These are phyloP conservation scores for Rhizopogon salebrosus DNA, from an alignment of 768 basidiomycete genomes.

Conservation along the genomic window DNA sequence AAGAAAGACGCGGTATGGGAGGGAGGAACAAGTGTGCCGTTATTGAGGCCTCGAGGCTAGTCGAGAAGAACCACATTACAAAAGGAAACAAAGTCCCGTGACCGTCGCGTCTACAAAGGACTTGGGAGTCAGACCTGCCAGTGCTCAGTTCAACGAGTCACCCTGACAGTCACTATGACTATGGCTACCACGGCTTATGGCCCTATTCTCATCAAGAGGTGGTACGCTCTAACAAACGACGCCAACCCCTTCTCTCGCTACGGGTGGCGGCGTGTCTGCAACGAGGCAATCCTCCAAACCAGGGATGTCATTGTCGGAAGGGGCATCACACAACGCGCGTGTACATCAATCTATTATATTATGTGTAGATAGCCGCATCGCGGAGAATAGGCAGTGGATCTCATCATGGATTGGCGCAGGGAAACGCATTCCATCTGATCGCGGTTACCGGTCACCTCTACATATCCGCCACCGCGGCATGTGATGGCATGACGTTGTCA, in stretches of 20 bases:
- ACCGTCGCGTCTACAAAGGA: conserved; percentile 29
- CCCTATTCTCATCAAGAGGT: background rate
- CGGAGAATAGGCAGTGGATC: background rate
- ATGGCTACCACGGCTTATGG: too few relatives aligned
- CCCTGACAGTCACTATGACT: too few relatives aligned
- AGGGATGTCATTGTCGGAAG: too few relatives aligned
- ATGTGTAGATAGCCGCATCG: background rate
- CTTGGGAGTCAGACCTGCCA: too few relatives aligned
- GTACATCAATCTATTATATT: too few relatives aligned
- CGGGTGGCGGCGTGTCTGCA: background rate
- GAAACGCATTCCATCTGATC: too few relatives aligned
- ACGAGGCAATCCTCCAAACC: background rate
- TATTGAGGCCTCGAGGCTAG: conserved; percentile 16
- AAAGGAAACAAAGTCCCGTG: conserved; percentile 31
- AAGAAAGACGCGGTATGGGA: conserved; percentile 3
- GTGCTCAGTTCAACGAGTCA: too few relatives aligned
- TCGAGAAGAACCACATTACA: conserved; percentile 15
- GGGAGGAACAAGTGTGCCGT: conserved; percentile 18
- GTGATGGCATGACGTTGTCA: too few relatives aligned
- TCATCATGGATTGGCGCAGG: background rate
- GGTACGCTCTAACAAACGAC: background rate
- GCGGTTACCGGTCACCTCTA: too few relatives aligned
- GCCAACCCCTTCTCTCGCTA: too few relatives aligned
- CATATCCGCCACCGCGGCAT: too few relatives aligned
- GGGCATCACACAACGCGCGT: too few relatives aligned